Percentiles rank a stretch among this genome's conserved stretches.
Evolutionary conservation across 176 grass and related monocot species (phyloP).

Genomic region (Musa beccarii): DNA sequence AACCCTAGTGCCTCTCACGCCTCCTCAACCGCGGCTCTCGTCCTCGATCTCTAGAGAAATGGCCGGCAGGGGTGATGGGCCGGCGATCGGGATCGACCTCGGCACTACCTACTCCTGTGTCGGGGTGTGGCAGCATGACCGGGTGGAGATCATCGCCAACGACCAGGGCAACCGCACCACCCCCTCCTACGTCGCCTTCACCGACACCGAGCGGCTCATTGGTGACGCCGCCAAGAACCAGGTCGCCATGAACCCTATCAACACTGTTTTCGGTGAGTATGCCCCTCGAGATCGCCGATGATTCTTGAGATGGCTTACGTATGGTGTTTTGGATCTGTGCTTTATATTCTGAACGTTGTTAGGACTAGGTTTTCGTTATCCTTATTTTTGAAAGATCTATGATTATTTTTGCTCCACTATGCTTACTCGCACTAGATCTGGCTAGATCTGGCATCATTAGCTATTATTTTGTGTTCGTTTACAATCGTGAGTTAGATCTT

Average conservation of each 20-base stretch:
- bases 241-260: conserved; percentile 14
- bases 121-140: conserved; percentile 25
- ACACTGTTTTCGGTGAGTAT: conserved; percentile 15
- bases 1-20: too few species aligned
- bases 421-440: too few species aligned
- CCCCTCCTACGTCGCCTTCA: conserved; percentile 12
- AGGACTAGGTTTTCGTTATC: too few species aligned
- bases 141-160: conserved; percentile 19
- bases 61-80: conserved; percentile 1
- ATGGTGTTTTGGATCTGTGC: background rate
- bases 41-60: background rate
- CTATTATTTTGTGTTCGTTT: too few species aligned
- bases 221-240: conserved; percentile 21
- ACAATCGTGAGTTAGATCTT: too few species aligned
- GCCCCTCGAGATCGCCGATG: background rate
- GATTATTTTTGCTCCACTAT: too few species aligned
- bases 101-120: conserved; percentile 23
- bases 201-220: conserved; percentile 12
- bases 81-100: conserved; percentile 18
- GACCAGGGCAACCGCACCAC: conserved; percentile 22
- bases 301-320: background rate
- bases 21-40: too few species aligned
- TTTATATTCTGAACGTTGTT: too few species aligned
- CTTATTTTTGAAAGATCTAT: too few species aligned
- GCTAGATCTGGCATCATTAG: too few species aligned